Conservation (phyloP, 164 flowering plant genomes). For the Akebia trifoliata region DNA sequence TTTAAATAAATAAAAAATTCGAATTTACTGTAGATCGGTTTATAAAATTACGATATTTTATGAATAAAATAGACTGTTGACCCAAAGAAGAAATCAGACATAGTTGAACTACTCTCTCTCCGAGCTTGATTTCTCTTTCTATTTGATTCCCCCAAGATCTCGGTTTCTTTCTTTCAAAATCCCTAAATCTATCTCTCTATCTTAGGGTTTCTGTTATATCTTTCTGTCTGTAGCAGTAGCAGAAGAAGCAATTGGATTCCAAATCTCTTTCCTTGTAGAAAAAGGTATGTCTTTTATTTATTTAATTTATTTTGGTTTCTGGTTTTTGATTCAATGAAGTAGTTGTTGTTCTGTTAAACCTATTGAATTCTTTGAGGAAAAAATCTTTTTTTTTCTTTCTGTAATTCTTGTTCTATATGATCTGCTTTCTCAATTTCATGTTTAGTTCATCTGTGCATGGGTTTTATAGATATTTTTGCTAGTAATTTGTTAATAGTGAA, state of each 20-base stretch:
- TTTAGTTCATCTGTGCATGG: too few relatives aligned
- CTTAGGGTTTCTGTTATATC: background rate
- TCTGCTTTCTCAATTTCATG: too few relatives aligned
- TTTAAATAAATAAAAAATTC: too few relatives aligned
- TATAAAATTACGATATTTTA: too few relatives aligned
- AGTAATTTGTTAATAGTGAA: too few relatives aligned
- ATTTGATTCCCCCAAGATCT: slow-evolving; percentile 1
- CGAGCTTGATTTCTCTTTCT: background rate
- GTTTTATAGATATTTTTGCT: too few relatives aligned
- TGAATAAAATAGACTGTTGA: too few relatives aligned
- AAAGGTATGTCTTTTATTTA: background rate
- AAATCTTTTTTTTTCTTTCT: background rate
- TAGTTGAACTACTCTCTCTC: slow-evolving; percentile 3
- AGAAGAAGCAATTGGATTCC: background rate
- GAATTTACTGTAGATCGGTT: too few relatives aligned
- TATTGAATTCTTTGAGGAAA: background rate
- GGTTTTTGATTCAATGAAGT: background rate
- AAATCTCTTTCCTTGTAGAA: background rate
- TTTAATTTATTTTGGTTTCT: background rate
- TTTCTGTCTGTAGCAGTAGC: slow-evolving; percentile 1
- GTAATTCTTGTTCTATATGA: background rate
- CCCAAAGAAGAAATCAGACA: background rate
- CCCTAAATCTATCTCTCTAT: background rate
- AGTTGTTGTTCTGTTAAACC: background rate
- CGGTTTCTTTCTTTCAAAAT: background rate